Base-by-base conservation (phyloP, 441 rosid species). In the Biscutella laevigata region DNA sequence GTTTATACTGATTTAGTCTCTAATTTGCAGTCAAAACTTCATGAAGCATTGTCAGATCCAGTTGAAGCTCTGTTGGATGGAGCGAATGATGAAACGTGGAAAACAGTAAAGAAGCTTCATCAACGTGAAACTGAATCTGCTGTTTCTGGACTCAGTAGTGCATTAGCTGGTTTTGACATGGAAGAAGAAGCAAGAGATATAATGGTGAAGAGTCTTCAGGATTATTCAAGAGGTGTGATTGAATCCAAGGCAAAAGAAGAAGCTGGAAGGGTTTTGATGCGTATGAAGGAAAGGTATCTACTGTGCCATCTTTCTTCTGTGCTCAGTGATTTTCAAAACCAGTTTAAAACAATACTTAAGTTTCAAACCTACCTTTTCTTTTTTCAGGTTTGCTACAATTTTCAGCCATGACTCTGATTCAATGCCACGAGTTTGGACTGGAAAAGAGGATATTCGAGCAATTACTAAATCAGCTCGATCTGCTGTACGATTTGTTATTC, bases 351-450 rank as follows among this genome's bases (percentile, higher is more conserved):
- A 42, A 17, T 8, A 10, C 29, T 37, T n/a, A 40, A 14, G 12
- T 17, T 11, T 28, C 41, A 47, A 57, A 46, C 56, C 25, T 36
- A 26, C n/a, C n/a, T 8, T 19, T 22, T 14, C 32, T 15, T 19
- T 9, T 9, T 70, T 11, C 79, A 92, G 99, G 83, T 92, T 92
- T 80, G 73, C 80, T 59, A 67, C 72, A 60, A 49, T 81, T 66
- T 92, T 88, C 44, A 83, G 89, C 77, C 87, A 83, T 51, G 99
- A 88, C 74, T 71, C 94, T 44, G 97, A 92, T 67, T 92, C 98
- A 47, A 88, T 92, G 88, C 95, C 99, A 4, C 88, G 99, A 17
- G 78, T 92, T 76, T 92, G 99, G 99, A 88, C 88, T 0, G 96
- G 99, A 57, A 81, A 81, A 3, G 97, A 92, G 67, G 95, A 92